Evolutionary conservation across 768 basidiomycete species (phyloP).

Genomic region (Mycena vitilis): DNA sequence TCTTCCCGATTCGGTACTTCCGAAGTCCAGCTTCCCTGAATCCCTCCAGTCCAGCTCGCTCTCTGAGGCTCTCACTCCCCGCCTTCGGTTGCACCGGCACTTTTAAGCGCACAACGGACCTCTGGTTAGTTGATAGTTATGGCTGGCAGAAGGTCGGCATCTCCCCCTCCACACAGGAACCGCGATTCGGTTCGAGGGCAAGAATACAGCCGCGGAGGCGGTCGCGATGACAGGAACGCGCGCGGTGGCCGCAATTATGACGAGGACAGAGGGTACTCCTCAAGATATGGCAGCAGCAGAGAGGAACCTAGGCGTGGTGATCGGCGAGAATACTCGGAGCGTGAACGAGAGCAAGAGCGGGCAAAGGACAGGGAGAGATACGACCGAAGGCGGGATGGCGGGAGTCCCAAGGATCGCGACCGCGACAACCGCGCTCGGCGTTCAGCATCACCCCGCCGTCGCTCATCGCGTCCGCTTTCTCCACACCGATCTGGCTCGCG

Average conservation of each 20-base stretch:
- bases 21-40: no score
- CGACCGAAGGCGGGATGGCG: constrained; percentile 39
- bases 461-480: constrained; percentile 52
- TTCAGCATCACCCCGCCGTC: constrained; percentile 73
- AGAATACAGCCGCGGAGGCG: constrained; percentile 31
- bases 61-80: no score
- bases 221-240: constrained; percentile 22
- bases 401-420: constrained; percentile 45
- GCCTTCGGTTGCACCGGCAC: no score
- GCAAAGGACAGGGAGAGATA: constrained; percentile 59
- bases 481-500: constrained; percentile 55
- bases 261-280: constrained; percentile 24
- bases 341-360: constrained; percentile 56
- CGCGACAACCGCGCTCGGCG: constrained; percentile 55
- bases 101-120: no score
- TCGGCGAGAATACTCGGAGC: constrained; percentile 46
- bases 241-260: constrained; percentile 13
- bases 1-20: no score
- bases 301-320: constrained; percentile 34
- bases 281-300: constrained; percentile 9
- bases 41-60: no score
- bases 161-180: constrained; percentile 28
- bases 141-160: constrained; percentile 29
- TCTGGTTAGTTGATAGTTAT: constrained; percentile 13
- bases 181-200: constrained; percentile 19